Percentiles rank a stretch among this genome's conserved stretches.
These are phyloP conservation scores for Arachis monticola DNA, from an alignment of 331 rosid species.

Conservation along the genomic window DNA sequence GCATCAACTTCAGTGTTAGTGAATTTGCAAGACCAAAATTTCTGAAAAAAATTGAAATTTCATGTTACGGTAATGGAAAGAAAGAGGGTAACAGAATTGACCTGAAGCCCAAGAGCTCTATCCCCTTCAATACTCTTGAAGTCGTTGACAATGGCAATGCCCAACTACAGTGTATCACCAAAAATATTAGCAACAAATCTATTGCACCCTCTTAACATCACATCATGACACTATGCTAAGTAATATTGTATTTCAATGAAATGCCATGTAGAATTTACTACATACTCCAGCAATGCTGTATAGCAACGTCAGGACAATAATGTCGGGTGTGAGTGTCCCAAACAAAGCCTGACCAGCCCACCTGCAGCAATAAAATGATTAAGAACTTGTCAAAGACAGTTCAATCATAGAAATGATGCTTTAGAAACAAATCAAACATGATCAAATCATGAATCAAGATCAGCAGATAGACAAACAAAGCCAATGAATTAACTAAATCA, in stretches of 20 bases:
- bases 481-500: slow-evolving; percentile 19
- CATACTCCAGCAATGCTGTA: slow-evolving; percentile 99
- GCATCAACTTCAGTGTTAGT: slow-evolving; percentile 35
- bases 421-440: slow-evolving; percentile 6
- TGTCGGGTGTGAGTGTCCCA: slow-evolving; percentile 94
- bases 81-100: slow-evolving; percentile 38
- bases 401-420: slow-evolving; percentile 7
- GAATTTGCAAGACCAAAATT: slow-evolving; percentile 16
- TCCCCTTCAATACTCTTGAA: slow-evolving; percentile 98
- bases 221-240: not conserved
- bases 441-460: not conserved
- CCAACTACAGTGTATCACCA: slow-evolving; percentile 63
- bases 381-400: slow-evolving; percentile 8
- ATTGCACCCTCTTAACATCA: slow-evolving; percentile 8
- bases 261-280: slow-evolving; percentile 29
- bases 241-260: slow-evolving; percentile 7
- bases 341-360: slow-evolving; percentile 99
- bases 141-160: slow-evolving; percentile 97
- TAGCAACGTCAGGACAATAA: slow-evolving; percentile 79
- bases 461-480: not conserved
- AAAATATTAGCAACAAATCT: slow-evolving; percentile 16
- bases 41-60: not conserved
- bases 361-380: slow-evolving; percentile 58
- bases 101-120: slow-evolving; percentile 99
- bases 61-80: slow-evolving; percentile 1